phyloP scores from a whole-genome alignment of 176 grass and related monocot species.

The Alopecurus myosuroides region DNA sequence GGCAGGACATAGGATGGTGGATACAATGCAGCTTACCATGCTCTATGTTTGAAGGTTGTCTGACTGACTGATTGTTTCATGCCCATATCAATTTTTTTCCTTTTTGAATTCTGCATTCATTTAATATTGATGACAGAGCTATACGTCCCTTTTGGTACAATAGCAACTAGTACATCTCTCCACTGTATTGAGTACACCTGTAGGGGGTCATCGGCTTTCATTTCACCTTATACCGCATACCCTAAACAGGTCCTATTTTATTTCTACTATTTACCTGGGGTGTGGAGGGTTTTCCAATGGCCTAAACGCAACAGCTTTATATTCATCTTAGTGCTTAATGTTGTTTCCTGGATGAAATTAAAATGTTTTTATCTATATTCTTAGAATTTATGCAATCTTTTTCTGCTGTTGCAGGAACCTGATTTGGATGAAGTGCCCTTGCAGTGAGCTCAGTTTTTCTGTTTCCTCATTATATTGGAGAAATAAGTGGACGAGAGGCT shows the following conservation, averaged over 20 bases:
- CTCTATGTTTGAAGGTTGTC: neutral
- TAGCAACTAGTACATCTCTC: neutral
- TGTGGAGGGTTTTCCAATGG: neutral
- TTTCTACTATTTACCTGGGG: neutral
- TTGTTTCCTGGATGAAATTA: neutral
- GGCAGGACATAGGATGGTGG: neutral
- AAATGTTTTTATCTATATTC: neutral
- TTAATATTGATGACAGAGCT: too few species aligned
- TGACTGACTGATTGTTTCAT: neutral
- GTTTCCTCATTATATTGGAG: neutral
- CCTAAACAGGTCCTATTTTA: neutral
- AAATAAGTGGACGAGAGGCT: neutral
- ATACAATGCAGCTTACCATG: neutral
- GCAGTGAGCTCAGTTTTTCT: neutral
- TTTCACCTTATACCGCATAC: neutral
- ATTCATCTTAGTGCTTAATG: neutral
- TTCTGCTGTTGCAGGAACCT: neutral
- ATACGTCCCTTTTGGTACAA: too few species aligned
- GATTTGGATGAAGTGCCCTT: neutral
- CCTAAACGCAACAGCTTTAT: neutral
- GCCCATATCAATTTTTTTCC: neutral
- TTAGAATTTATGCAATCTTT: neutral
- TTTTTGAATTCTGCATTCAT: too few species aligned
- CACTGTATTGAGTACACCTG: neutral
- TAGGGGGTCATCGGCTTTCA: neutral